phyloP scores from a whole-genome alignment of 2,329 filamentous ascomycete species.

The Paecilomyces formosus region DNA sequence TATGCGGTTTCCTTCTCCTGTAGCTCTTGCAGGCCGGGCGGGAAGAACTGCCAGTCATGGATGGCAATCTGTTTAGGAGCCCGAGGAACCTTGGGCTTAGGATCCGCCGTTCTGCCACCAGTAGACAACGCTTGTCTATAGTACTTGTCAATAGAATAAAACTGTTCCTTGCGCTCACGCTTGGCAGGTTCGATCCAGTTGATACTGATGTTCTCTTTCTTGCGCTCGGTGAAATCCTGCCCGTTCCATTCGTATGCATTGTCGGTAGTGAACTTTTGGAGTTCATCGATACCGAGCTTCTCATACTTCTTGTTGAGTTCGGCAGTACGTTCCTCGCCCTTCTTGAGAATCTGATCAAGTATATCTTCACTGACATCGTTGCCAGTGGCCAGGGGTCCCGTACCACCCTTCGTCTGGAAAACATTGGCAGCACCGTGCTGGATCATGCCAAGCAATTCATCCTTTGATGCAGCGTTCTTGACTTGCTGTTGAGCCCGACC shows the following conservation, averaged over 20 bases:
- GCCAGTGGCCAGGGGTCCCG: slow-evolving; percentile 53
- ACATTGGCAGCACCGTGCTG: slow-evolving; percentile 96
- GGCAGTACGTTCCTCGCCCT: slow-evolving; percentile 82
- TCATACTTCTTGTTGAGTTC: slow-evolving; percentile 91
- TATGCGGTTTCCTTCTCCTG: slow-evolving; percentile 95
- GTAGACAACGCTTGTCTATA: slow-evolving; percentile 87
- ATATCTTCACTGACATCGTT: slow-evolving; percentile 73
- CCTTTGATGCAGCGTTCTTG: slow-evolving; percentile 89
- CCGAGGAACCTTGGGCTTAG: slow-evolving; percentile 90
- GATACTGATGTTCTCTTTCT: slow-evolving; percentile 77
- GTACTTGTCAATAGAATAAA: slow-evolving; percentile 98
- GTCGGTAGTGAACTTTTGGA: slow-evolving; percentile 96
- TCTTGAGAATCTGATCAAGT: slow-evolving; percentile 78
- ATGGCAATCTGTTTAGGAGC: slow-evolving; percentile 87
- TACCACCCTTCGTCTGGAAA: slow-evolving; percentile 66
- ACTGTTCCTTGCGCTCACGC: slow-evolving; percentile 95
- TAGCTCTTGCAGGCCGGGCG: slow-evolving; percentile 70
- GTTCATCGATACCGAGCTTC: slow-evolving; percentile 89
- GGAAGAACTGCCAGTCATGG: slow-evolving; percentile 98
- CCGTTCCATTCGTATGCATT: slow-evolving; percentile 99
- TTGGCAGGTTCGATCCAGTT: slow-evolving; percentile 98
- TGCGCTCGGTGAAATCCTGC: slow-evolving; percentile 83
- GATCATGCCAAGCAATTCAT: slow-evolving; percentile 95
- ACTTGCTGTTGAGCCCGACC: slow-evolving; percentile 84
- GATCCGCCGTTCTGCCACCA: slow-evolving; percentile 67